Evolutionary conservation across 2,329 filamentous ascomycete genomes (phyloP).

Genomic region (Epichloe sylvatica): DNA sequence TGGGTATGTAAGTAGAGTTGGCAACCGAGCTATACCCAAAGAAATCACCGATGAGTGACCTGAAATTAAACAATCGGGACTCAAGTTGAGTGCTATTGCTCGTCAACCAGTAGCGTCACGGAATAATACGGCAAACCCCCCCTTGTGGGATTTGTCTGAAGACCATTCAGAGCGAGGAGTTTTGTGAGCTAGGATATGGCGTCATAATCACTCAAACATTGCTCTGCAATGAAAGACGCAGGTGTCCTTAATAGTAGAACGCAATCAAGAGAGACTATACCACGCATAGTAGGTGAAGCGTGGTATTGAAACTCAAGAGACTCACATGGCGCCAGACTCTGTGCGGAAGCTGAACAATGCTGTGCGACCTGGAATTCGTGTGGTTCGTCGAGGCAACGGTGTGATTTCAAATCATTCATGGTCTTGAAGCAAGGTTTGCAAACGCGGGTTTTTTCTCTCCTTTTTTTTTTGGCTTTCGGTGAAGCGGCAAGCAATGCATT

Average conservation of each 20-base stretch:
- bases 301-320: neutral
- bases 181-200: slow-evolving; percentile 2
- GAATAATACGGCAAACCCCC: neutral
- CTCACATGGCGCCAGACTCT: neutral
- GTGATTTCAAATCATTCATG: neutral
- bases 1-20: neutral
- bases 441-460: neutral
- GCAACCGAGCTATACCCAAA: neutral
- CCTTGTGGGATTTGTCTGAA: neutral
- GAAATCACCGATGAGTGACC: no score
- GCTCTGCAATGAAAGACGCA: neutral
- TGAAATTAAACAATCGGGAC: no score
- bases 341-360: neutral
- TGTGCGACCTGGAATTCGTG: neutral
- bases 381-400: neutral
- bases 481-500: no score
- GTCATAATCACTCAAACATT: neutral
- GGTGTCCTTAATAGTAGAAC: neutral
- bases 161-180: neutral
- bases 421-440: neutral
- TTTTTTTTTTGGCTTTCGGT: no score
- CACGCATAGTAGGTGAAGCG: neutral
- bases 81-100: no score
- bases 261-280: neutral
- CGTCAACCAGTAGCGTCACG: neutral